Conservation (phyloP, 768 basidiomycete species). For the Serendipita sp. region DNA sequence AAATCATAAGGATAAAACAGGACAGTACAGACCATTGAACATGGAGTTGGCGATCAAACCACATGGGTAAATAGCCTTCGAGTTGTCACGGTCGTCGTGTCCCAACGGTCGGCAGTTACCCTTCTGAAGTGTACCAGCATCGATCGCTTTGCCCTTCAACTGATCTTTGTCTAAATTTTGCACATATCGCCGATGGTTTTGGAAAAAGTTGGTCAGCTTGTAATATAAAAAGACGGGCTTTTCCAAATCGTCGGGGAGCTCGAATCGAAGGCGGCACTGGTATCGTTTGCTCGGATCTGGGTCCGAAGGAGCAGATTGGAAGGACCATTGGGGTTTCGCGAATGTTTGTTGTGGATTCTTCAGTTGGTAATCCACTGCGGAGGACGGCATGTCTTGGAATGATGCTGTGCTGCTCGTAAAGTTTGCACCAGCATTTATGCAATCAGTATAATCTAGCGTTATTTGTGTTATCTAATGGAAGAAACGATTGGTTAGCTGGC, state of each 20-base stretch:
- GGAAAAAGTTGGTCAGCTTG: constrained; percentile 90
- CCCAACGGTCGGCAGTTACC: constrained; percentile 85
- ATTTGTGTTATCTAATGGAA: constrained; percentile 68
- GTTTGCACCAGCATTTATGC: constrained; percentile 46
- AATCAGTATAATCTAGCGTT: constrained; percentile 87
- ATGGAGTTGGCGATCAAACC: constrained; percentile 93
- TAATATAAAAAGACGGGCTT: constrained; percentile 83
- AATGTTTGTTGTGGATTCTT: constrained; percentile 34
- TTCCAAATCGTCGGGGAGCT: constrained; percentile 60
- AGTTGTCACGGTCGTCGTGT: constrained; percentile 23
- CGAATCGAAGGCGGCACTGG: constrained; percentile 69
- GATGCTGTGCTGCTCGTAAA: constrained; percentile 16
- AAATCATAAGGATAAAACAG: not conserved
- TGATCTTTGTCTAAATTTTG: constrained; percentile 77
- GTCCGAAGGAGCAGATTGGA: constrained; percentile 37
- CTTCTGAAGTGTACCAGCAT: constrained; percentile 31
- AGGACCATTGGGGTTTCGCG: constrained; percentile 56
- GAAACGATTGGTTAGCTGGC: not conserved
- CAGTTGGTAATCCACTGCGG: constrained; percentile 36
- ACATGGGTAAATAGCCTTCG: constrained; percentile 73
- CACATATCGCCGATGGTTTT: constrained; percentile 97
- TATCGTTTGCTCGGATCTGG: constrained; percentile 26
- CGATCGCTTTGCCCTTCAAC: constrained; percentile 55
- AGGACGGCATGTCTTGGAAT: constrained; percentile 15
- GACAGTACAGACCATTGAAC: constrained; percentile 62